Conservation (phyloP, 2,329 filamentous ascomycete genomes). For the Zymoseptoria passerinii region DNA sequence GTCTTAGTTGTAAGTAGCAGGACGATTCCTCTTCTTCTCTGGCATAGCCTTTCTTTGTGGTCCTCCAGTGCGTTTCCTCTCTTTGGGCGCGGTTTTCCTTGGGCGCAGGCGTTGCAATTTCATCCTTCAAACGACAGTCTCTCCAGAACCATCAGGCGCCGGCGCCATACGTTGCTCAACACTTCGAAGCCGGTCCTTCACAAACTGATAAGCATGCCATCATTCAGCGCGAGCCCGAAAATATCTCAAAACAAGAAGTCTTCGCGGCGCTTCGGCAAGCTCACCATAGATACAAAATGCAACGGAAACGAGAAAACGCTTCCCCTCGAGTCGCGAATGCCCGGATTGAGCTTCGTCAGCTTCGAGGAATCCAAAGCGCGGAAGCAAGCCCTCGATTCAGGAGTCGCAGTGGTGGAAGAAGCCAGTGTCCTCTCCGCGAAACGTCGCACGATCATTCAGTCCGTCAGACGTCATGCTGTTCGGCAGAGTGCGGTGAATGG, state of each 20-base stretch:
- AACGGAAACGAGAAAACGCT: slow-evolving; percentile 39
- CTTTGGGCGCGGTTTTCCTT: background rate
- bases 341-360: slow-evolving; percentile 21
- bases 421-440: background rate
- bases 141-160: background rate
- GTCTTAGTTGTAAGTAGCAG: background rate
- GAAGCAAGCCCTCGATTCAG: slow-evolving; percentile 5
- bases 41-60: background rate
- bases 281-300: slow-evolving; percentile 59
- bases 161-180: background rate
- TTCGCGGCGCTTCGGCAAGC: slow-evolving; percentile 10
- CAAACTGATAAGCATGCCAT: background rate
- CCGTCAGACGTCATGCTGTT: background rate
- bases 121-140: background rate
- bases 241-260: slow-evolving; percentile 4
- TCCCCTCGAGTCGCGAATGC: slow-evolving; percentile 29
- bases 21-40: background rate
- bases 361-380: slow-evolving; percentile 16
- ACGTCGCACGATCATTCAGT: background rate
- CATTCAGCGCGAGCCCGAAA: slow-evolving; percentile 1
- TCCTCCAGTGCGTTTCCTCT: background rate
- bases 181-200: background rate
- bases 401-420: background rate
- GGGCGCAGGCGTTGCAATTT: background rate
- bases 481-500: background rate